Evolutionary conservation across 164 flowering plant genomes (phyloP).

Genomic region (Vitis labrusca): DNA sequence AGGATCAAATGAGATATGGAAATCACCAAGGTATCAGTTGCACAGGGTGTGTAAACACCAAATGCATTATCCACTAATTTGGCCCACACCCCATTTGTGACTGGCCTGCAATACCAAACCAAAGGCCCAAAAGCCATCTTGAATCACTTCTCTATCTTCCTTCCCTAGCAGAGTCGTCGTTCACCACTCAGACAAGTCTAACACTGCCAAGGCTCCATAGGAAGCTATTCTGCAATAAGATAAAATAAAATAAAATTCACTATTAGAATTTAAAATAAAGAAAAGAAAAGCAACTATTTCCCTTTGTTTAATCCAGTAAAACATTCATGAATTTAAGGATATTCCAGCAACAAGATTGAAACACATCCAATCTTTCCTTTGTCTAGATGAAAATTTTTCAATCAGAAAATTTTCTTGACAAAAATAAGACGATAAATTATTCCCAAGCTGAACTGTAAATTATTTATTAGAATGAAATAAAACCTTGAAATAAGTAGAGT

Average conservation of each 20-base stretch:
- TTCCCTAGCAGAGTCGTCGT: neutral
- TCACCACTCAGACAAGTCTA: neutral
- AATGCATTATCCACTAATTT: constrained; percentile 69
- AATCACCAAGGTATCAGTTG: constrained; percentile 62
- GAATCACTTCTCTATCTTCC: neutral
- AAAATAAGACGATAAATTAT: too few relatives aligned
- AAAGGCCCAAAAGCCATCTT: constrained; percentile 75
- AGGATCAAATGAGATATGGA: constrained; percentile 70
- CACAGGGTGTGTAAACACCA: constrained; percentile 93
- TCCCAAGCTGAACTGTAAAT: too few relatives aligned
- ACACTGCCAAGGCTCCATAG: neutral
- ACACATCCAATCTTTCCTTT: neutral
- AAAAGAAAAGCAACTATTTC: too few relatives aligned
- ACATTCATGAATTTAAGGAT: neutral
- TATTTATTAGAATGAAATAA: too few relatives aligned
- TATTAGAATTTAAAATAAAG: too few relatives aligned
- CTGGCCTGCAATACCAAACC: constrained; percentile 87
- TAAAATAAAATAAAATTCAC: too few relatives aligned
- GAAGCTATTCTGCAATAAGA: neutral
- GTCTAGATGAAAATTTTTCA: neutral
- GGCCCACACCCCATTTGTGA: constrained; percentile 76
- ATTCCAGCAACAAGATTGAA: constrained; percentile 3
- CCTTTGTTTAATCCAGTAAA: too few relatives aligned
- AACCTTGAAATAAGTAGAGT: too few relatives aligned
- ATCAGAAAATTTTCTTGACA: too few relatives aligned